Base-by-base conservation (phyloP, 2,329 filamentous ascomycete genomes). In the Phialophora tarda region DNA sequence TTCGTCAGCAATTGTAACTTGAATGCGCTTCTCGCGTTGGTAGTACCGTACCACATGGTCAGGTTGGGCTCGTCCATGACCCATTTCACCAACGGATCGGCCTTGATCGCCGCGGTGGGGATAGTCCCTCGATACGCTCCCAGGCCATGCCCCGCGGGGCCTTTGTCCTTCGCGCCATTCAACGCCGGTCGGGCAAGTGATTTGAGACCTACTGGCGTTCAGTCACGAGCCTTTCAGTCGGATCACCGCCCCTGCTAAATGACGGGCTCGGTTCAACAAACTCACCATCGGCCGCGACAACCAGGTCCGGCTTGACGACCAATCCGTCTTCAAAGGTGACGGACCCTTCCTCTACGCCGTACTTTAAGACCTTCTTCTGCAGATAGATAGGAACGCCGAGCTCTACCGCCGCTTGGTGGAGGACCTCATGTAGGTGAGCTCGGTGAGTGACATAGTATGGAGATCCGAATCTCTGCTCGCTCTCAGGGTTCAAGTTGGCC, bases 201-300 rank as follows among this genome's bases (percentile, higher is more conserved):
- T 23, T 38, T 30, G 7, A 61, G 8, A 21, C 59, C 59, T 61
- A 26, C 11, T 10, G 28, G 7, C 38, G 48, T 23, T 32, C 3
- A 14, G 26, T 48, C 11, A 50, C 8, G 21, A 23, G 6, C 47
- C 21, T 6, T 50, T 50, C 47, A 6, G 21, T 6, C 47, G 8
- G 6, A 7, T 23, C 8, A 23, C 11, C 6, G n/a, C n/a, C n/a
- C n/a, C n/a, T n/a, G n/a, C n/a, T n/a, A n/a, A n/a, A n/a, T n/a
- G n/a, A n/a, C n/a, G n/a, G n/a, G n/a, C n/a, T n/a, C n/a, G n/a
- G n/a, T n/a, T n/a, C n/a, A 23, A 23, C 21, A 24, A 12, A 28
- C 59, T 61, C 66, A 24, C 72, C 72, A 58, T 73, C 71, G 7
- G 67, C 69, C 5, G 66, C 72, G 23, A 73, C 63, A 32, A 73